A percentile compares a stretch with the other conserved stretches of the same genome.
phyloP scores from a whole-genome alignment of 179 eudicot species.

The Amaranthus tricolor region DNA sequence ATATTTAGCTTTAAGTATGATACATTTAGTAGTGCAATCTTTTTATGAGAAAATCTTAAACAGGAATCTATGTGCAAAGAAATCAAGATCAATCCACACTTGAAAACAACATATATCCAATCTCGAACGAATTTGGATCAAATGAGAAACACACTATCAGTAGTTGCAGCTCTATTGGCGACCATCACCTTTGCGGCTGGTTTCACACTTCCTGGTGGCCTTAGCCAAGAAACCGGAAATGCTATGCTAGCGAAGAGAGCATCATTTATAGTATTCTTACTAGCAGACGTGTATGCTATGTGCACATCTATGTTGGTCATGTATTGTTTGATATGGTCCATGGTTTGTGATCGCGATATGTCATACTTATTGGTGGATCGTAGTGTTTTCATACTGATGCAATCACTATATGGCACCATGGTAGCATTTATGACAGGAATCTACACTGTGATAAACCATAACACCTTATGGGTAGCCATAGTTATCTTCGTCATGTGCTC shows the following conservation, averaged over 20 bases:
- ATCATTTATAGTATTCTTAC: conserved; percentile 4
- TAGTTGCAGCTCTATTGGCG: conserved; percentile 7
- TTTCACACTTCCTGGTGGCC: conserved; percentile 11
- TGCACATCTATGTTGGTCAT: conserved; percentile 3
- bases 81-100: conserved; percentile 1
- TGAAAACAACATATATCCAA: conserved; percentile 3
- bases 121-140: neutral
- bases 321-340: conserved; percentile 18
- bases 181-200: conserved; percentile 13
- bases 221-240: neutral
- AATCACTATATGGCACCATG: conserved; percentile 15
- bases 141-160: conserved; percentile 7
- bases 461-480: conserved; percentile 17
- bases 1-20: neutral
- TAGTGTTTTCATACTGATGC: conserved; percentile 8
- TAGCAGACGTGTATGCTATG: conserved; percentile 4
- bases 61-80: neutral
- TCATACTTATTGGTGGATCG: conserved; percentile 10
- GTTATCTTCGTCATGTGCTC: conserved; percentile 21
- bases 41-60: neutral
- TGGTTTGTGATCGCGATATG: conserved; percentile 5
- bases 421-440: conserved; percentile 21
- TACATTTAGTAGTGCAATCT: neutral
- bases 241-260: conserved; percentile 6
- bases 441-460: neutral